phyloP scores from a whole-genome alignment of 345 rosid genomes.

The Durio zibethinus region DNA sequence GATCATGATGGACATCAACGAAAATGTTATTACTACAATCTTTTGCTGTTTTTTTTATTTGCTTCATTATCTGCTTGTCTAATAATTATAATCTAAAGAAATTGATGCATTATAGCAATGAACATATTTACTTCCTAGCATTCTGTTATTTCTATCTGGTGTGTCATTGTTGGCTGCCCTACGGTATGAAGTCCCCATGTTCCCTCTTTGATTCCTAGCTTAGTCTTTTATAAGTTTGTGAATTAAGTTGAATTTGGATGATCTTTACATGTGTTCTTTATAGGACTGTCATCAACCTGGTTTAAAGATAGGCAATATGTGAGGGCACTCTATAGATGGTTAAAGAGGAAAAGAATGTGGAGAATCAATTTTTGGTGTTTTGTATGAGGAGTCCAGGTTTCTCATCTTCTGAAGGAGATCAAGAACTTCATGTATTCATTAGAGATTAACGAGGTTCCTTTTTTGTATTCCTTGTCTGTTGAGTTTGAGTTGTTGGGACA shows the following conservation, averaged over 20 bases:
- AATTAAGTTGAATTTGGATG: background rate
- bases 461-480: background rate
- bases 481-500: background rate
- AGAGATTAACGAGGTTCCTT: background rate
- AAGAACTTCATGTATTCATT: background rate
- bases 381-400: background rate
- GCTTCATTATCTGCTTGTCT: background rate
- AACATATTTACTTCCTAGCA: background rate
- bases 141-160: background rate
- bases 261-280: background rate
- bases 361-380: background rate
- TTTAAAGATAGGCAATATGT: background rate
- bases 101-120: background rate
- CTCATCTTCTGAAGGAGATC: background rate
- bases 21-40: background rate
- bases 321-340: background rate
- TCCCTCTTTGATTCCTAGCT: background rate
- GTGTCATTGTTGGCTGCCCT: background rate
- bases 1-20: background rate
- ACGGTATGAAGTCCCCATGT: background rate
- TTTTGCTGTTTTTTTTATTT: background rate
- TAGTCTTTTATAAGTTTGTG: background rate
- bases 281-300: background rate
- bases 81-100: background rate
- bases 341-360: background rate